Conservation (phyloP, 2,329 filamentous ascomycete genomes). For the Thermothelomyces thermophilus region DNA sequence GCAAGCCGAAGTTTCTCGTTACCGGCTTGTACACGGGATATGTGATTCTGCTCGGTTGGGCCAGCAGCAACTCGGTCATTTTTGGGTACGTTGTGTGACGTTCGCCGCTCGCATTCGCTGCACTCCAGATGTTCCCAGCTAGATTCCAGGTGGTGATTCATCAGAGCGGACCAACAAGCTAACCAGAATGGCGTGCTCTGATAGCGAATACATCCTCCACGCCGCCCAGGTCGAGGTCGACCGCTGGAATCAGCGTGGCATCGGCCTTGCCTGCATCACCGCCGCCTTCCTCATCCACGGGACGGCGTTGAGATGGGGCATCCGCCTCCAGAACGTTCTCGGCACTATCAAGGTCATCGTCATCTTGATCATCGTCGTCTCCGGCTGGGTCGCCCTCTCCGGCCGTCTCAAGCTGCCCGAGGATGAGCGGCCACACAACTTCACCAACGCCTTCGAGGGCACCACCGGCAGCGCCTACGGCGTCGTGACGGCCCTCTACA, state of each 20-base stretch:
- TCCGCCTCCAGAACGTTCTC: conserved; percentile 60
- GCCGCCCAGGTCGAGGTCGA: conserved; percentile 56
- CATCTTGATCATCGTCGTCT: conserved; percentile 57
- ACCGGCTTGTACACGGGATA: conserved; percentile 57
- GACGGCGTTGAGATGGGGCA: conserved; percentile 56
- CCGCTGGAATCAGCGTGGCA: conserved; percentile 60
- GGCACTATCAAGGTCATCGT: conserved; percentile 61
- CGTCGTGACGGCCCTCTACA: conserved; percentile 63
- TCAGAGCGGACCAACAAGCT: too few species aligned
- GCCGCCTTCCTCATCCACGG: conserved; percentile 60
- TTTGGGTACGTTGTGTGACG: conserved; percentile 34
- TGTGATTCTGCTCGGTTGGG: conserved; percentile 58
- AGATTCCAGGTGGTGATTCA: too few species aligned
- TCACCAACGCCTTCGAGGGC: conserved; percentile 56
- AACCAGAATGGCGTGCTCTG: too few species aligned
- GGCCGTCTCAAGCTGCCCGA: conserved; percentile 49
- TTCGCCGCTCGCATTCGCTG: too few species aligned
- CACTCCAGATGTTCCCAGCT: too few species aligned
- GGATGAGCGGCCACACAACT: conserved; percentile 54
- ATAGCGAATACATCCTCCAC: conserved; percentile 62
- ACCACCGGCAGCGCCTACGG: conserved; percentile 61
- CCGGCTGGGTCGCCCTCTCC: conserved; percentile 55
- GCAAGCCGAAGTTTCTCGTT: conserved; percentile 52
- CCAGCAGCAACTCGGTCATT: conserved; percentile 60
- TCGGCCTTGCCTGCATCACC: conserved; percentile 62